Percentiles rank a stretch among this genome's conserved stretches.
phyloP scores from a whole-genome alignment of 352 stramenopile species.

The Poterioochromonas sp. region DNA sequence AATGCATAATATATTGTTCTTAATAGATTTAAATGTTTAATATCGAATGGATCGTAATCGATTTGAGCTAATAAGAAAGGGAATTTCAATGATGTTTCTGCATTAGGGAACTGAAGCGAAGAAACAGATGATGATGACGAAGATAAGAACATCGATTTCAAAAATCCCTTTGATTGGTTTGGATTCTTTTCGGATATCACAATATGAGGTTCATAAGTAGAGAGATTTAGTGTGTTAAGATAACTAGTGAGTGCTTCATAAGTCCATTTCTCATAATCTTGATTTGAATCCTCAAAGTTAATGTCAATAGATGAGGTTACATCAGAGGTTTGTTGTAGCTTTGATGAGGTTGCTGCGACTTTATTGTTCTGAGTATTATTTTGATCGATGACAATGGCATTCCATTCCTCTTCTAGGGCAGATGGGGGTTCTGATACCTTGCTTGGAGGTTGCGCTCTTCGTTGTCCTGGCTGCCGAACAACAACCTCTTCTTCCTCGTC shows the following conservation, averaged over 20 bases:
- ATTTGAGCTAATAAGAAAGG: slow-evolving; percentile 30
- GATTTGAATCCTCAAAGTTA: not conserved
- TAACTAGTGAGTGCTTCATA: not conserved
- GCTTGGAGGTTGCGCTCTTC: not conserved
- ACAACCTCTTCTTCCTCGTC: not conserved
- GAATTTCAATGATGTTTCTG: not conserved
- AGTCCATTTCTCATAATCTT: not conserved
- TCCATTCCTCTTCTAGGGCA: not conserved
- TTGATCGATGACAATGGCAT: not conserved
- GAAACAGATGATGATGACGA: not conserved
- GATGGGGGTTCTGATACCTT: not conserved
- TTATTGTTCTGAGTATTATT: not conserved
- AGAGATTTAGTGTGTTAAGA: not conserved
- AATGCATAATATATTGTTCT: slow-evolving; percentile 5
- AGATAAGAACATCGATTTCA: not conserved
- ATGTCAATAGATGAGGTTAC: not conserved
- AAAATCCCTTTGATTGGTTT: not conserved
- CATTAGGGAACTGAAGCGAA: not conserved
- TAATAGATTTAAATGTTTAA: slow-evolving; percentile 12
- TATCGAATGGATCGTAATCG: slow-evolving; percentile 19
- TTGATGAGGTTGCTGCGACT: not conserved
- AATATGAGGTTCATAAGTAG: not conserved
- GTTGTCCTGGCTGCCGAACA: too few species aligned
- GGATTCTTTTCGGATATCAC: not conserved
- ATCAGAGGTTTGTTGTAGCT: not conserved